Base-by-base conservation (phyloP, 1,284 basidiomycete genomes). In the Apiotrichum mycotoxinovorans region DNA sequence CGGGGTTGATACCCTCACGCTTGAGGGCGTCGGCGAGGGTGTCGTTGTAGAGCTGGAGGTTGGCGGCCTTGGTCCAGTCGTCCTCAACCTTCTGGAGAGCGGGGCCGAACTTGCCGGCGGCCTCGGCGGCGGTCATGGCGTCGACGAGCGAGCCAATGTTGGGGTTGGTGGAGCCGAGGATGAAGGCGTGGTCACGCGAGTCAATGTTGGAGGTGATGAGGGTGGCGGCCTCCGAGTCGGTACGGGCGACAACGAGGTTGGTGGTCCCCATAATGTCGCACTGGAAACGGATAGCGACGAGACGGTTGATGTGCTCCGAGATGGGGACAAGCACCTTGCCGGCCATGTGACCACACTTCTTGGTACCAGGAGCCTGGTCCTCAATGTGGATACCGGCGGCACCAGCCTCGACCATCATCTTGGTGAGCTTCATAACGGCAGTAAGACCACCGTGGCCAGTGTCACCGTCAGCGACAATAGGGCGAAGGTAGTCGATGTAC, bases 151-250 rank as follows among this genome's bases (percentile, higher is more conserved):
- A 84, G 22, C 80, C 79, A 26, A 84, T 77, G 48, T 72, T 64
- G 12, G 88, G 75, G 77, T 96, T 94, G 48, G 93, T 95, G 55
- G 84, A 85, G 44, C 95, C 95, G 35, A 98, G 85, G 74, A 98
- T 94, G 82, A 97, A 98, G 33, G 91, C 79, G 71, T 98, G 95
- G 80, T 98, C 95, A 40, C 95, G 88, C 68, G 88, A 86, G 78
- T 98, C 96, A 62, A 98, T 91, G 79, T 98, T 98, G 69, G 90
- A 87, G 51, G 93, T 91, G 80, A 98, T 91, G 65, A 98, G 85
- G 1, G 94, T 98, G 4, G 95, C 95, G 10, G 95, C 94, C 78
- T 98, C 86, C 12, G 86, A 87, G 73, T 88, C 87, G 51, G 87
- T 89, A 58, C 87, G 83, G 10, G 86, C 86, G 58, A 89, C 82